Percentiles rank a stretch among this genome's conserved stretches.
Conservation (phyloP, 106 monocot species). For the Amphibolis antarctica region DNA sequence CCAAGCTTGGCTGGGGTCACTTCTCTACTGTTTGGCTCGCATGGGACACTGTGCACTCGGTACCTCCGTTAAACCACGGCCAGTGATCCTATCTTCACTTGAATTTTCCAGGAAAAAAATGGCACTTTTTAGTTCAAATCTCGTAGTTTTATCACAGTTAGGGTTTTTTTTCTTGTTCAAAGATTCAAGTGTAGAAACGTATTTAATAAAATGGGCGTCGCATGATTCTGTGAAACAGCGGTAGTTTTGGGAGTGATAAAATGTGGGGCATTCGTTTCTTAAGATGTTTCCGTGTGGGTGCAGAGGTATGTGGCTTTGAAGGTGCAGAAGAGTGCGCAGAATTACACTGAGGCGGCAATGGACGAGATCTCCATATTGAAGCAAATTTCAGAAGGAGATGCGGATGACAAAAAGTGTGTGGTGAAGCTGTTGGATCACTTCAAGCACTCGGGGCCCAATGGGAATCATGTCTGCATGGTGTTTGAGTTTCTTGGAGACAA, state of each 20-base stretch:
- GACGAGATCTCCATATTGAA: conserved; percentile 98
- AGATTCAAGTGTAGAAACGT: no score
- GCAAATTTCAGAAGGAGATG: conserved; percentile 87
- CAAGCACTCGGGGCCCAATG: conserved; percentile 95
- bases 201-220: no score
- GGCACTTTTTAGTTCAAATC: not conserved
- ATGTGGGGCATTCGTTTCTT: not conserved
- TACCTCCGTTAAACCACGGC: conserved; percentile 11
- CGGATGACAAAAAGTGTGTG: conserved; percentile 58
- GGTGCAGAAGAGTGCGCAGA: conserved; percentile 99
- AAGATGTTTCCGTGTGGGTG: conserved; percentile 1
- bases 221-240: not conserved
- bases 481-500: conserved; percentile 96
- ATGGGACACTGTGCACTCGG: conserved; percentile 80
- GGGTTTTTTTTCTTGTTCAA: no score
- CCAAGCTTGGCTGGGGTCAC: conserved; percentile 99
- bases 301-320: conserved; percentile 94
- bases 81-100: no score
- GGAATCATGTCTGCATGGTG: conserved; percentile 96
- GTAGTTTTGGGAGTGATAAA: not conserved
- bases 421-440: conserved; percentile 98
- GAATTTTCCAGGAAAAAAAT: no score
- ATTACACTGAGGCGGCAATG: conserved; percentile 98
- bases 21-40: conserved; percentile 99
- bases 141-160: not conserved